phyloP scores from a whole-genome alignment of 805 yeast species.

The Wickerhamiella lipophila region DNA sequence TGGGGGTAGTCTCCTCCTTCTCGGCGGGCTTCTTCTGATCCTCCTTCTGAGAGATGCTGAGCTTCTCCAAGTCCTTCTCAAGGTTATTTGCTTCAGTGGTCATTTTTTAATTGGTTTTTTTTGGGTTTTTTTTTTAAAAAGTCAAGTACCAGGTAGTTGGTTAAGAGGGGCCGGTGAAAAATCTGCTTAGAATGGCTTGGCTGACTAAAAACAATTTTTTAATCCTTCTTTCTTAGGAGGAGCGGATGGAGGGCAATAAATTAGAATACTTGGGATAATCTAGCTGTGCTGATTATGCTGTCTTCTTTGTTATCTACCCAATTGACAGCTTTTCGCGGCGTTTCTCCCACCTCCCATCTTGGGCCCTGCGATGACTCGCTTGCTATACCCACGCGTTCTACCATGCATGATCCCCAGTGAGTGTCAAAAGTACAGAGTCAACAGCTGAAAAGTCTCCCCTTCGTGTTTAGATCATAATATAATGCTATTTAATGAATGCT shows the following conservation, averaged over 20 bases:
- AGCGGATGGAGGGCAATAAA: too few relatives aligned
- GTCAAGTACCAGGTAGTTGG: constrained; percentile 7
- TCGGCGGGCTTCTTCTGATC: constrained; percentile 24
- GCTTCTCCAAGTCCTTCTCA: constrained; percentile 29
- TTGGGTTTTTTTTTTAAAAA: not conserved
- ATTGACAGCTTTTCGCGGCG: too few relatives aligned
- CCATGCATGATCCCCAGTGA: too few relatives aligned
- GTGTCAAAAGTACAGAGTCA: too few relatives aligned
- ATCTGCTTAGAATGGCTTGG: constrained; percentile 6
- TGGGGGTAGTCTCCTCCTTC: constrained; percentile 30
- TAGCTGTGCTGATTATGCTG: too few relatives aligned
- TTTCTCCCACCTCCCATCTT: too few relatives aligned
- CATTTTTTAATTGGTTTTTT: constrained; percentile 10
- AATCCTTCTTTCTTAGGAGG: too few relatives aligned
- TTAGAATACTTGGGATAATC: too few relatives aligned
- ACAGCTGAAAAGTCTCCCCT: too few relatives aligned
- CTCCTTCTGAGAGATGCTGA: constrained; percentile 22
- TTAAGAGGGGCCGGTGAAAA: constrained; percentile 2
- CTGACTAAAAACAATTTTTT: not conserved
- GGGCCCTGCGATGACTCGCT: too few relatives aligned
- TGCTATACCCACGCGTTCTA: too few relatives aligned
- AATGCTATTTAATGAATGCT: not conserved
- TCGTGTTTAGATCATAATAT: not conserved
- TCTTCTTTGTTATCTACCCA: too few relatives aligned
- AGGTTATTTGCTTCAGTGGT: constrained; percentile 26